Base-by-base conservation (phyloP, 2,329 filamentous ascomycete genomes). In the Cytospora piceae region DNA sequence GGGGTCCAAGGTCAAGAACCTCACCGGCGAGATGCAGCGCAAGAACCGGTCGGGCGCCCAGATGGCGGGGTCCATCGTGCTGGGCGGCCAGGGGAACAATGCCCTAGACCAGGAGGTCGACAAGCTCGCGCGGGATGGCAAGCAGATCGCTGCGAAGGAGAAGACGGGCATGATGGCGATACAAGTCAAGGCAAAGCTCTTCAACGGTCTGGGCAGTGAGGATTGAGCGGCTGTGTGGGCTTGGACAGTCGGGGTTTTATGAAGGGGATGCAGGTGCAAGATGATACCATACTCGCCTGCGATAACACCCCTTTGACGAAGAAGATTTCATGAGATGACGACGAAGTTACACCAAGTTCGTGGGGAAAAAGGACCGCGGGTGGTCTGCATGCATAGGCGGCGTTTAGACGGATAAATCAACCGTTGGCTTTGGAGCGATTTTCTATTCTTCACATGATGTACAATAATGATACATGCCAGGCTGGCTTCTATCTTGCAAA, bases 1-100 rank as follows among this genome's bases (percentile, higher is more conserved):
- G 53, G 90, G 90, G 51, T 87, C 88, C 70, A 97, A 97, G 80
- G 90, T 96, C 70, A 83, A 84, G 70, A 88, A 93, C 70, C 87
- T 88, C 2, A 86, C 81, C 9, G 66, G 68, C 22, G 69, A 72
- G 29, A 72, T 83, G 53, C 69, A 78, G 67, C 74, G 78, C 32
- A 66, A 65, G 46, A 69, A 68, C 24, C 69, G 76, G n/a, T 70
- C 71, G 5, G 75, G 69, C 15, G 61, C 62, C 14, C 69, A 67
- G 66, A 42, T 20, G 72, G 70, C 69, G 27, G 37, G 55, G 9
- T 60, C 61, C 7, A 61, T 66, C 56, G 49, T 60, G 27, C 72
- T 74, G 49, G 72, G 72, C 15, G 55, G 51, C 9, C 55, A 24
- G 20, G 70, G 67, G n/a, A 67, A 67, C 20, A 74, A 74, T 66